Evolutionary conservation across 1,139 yeast genomes (phyloP).

Genomic region (Arxiozyma bovina): DNA sequence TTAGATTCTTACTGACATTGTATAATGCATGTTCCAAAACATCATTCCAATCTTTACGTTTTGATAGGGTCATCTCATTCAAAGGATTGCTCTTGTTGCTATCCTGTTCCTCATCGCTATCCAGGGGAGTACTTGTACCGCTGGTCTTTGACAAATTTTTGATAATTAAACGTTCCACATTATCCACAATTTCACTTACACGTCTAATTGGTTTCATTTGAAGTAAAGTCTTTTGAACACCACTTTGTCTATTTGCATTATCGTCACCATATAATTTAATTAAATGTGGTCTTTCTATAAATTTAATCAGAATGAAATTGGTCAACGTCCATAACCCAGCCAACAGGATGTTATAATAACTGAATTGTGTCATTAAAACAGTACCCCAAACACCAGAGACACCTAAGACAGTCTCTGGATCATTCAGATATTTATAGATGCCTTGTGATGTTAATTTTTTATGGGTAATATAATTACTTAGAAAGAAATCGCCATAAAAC

Average conservation of each 20-base stretch:
- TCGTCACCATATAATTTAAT: conserved; percentile 55
- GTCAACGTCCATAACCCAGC: conserved; percentile 61
- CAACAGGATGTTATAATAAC: conserved; percentile 45
- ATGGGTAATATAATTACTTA: conserved; percentile 43
- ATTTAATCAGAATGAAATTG: conserved; percentile 58
- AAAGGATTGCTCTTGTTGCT: background rate
- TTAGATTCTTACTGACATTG: conserved; percentile 17
- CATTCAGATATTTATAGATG: conserved; percentile 72
- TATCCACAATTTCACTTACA: conserved; percentile 31
- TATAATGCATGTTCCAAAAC: conserved; percentile 19
- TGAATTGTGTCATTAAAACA: conserved; percentile 49
- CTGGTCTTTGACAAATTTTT: background rate
- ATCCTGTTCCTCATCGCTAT: background rate
- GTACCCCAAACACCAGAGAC: conserved; percentile 81
- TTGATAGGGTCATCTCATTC: background rate
- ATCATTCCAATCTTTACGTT: conserved; percentile 17
- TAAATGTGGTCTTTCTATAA: conserved; percentile 76
- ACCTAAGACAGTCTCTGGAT: conserved; percentile 78
- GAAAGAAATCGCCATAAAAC: conserved; percentile 84
- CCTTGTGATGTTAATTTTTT: conserved; percentile 63
- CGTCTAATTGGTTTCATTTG: conserved; percentile 30
- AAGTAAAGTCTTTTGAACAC: conserved; percentile 51
- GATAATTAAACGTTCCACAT: conserved; percentile 18
- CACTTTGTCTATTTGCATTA: conserved; percentile 46
- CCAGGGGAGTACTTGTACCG: background rate